Evolutionary conservation across 176 grass and related monocot species (phyloP).

Genomic region (Calamus simplicifolius): DNA sequence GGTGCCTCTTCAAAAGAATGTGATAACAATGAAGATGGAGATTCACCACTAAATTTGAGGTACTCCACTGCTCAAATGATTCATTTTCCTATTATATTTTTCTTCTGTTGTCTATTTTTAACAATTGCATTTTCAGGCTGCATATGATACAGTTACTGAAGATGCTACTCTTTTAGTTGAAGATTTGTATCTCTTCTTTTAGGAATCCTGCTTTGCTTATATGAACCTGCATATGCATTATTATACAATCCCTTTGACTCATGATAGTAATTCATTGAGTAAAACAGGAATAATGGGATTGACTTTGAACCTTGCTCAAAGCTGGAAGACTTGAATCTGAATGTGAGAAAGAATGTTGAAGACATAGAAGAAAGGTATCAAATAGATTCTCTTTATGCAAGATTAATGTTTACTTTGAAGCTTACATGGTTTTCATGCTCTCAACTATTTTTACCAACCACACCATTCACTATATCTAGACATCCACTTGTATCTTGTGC

Average conservation of each 20-base stretch:
- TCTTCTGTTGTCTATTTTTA: not conserved
- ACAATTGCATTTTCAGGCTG: not conserved
- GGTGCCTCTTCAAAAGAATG: conserved; percentile 14
- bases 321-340: conserved; percentile 38
- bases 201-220: no score
- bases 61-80: not conserved
- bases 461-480: no score
- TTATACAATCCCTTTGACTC: not conserved
- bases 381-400: conserved; percentile 13
- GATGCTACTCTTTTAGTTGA: no score
- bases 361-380: conserved; percentile 13
- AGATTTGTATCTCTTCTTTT: no score
- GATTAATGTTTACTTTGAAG: no score
- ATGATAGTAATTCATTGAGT: conserved; percentile 9
- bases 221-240: no score
- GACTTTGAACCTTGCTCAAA: conserved; percentile 39
- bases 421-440: no score
- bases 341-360: conserved; percentile 13
- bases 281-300: conserved; percentile 15
- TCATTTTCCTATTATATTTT: not conserved
- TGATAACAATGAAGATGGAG: conserved; percentile 3
- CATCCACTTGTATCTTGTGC: no score
- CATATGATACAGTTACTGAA: no score
- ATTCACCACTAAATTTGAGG: conserved; percentile 5
- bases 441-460: no score